Base-by-base conservation (phyloP, 1,139 yeast genomes). In the Yamadazyma sp. region DNA sequence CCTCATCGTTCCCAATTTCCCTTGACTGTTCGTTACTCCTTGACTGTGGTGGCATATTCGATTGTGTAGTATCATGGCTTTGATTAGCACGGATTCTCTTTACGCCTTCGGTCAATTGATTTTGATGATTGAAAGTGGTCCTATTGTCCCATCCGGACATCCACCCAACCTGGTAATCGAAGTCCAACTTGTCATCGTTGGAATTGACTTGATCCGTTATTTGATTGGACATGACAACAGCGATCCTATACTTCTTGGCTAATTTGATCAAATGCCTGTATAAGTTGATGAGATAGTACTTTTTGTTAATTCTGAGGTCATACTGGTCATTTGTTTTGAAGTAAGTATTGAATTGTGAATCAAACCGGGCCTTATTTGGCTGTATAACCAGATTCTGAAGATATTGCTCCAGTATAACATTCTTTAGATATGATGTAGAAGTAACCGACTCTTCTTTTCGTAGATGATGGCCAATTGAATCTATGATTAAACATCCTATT, bases 401-500 rank as follows among this genome's bases (percentile, higher is more conserved):
- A 28, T 61, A 64, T 41, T 62, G 69, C 22, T 43, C 42, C 5
- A 43, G 39, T 3, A 67, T 42, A 31, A 42, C 44, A 10, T 56
- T 51, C 29, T 51, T 51, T 8, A 70, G 48, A 40, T 56, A 64
- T 3, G 52, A 46, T 2, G 60, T 47, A 43, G 57, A 64, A 35
- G 61, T 55, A 6, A 67, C 57, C 6, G 67, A 64, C 30, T 80
- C 69, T 48, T 85, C 94, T 2, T 84, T 80, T 40, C 96, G 64
- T 37, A 84, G 64, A 55, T 87, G 96, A 46, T 88, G 94, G 0
- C 96, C 87, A n/a, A 89, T 79, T 26, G 95, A 85, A 58, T 89
- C 97, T 8, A 89, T 70, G 0, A 87, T 69, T 0, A 89, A 65
- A 15, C 85, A 81, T 2, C 79, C 68, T 2, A 64, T 54, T 4